These are phyloP conservation scores for Gossypium gossypioides DNA, from an alignment of 441 rosid species.

Conservation along the genomic window DNA sequence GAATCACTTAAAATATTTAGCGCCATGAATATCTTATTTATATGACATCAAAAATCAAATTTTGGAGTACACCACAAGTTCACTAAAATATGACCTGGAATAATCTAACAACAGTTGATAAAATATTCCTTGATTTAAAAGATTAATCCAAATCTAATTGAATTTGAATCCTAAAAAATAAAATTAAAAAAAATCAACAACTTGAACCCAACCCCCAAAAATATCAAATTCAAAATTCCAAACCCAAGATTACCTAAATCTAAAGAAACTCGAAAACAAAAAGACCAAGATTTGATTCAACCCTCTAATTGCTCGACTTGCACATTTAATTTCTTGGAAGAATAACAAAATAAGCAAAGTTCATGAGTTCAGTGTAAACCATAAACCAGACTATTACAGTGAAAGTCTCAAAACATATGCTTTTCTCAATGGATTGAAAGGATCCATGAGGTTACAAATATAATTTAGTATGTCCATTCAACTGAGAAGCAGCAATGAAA, in stretches of 20 bases:
- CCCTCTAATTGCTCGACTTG: not conserved
- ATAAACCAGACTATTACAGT: constrained; percentile 1
- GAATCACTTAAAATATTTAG: no score
- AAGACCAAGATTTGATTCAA: not conserved
- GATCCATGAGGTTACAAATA: not conserved
- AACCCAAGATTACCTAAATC: not conserved
- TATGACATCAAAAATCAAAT: no score
- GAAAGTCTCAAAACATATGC: not conserved
- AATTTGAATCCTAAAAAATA: no score
- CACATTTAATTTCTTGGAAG: not conserved
- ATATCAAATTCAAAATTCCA: not conserved
- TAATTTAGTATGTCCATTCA: not conserved
- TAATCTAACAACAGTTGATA: not conserved
- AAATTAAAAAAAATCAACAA: not conserved
- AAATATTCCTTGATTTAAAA: not conserved
- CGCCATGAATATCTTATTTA: no score
- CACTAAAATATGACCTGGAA: not conserved
- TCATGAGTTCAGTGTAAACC: not conserved
- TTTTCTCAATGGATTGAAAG: not conserved
- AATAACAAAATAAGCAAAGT: not conserved
- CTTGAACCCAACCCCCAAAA: not conserved
- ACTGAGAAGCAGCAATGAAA: not conserved
- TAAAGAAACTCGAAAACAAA: not conserved
- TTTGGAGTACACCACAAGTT: no score
- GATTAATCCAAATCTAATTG: not conserved